Evolutionary conservation across 768 basidiomycete species (phyloP).

Genomic region (Boletus barrowsii): DNA sequence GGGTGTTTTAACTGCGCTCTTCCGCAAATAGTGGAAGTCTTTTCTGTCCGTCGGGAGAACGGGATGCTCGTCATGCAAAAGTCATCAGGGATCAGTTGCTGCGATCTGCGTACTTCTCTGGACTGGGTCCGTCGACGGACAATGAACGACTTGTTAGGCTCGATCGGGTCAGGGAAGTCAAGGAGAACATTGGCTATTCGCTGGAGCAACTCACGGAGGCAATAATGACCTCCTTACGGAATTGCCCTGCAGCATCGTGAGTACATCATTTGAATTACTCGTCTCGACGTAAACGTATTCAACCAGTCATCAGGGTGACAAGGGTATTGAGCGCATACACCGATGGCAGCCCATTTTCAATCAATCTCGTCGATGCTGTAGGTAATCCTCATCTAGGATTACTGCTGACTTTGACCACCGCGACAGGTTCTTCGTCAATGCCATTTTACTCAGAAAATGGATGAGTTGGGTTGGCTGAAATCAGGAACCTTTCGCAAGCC

Average conservation of each 20-base stretch:
- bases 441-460: slow-evolving; percentile 52
- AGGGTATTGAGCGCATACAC: slow-evolving; percentile 51
- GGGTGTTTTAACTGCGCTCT: neutral
- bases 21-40: slow-evolving; percentile 33
- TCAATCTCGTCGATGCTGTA: slow-evolving; percentile 58
- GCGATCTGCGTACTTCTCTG: slow-evolving; percentile 20
- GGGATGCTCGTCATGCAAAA: slow-evolving; percentile 27
- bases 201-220: slow-evolving; percentile 21
- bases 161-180: slow-evolving; percentile 23
- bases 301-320: slow-evolving; percentile 29
- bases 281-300: neutral
- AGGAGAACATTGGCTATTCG: slow-evolving; percentile 27
- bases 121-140: neutral
- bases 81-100: slow-evolving; percentile 28
- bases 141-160: slow-evolving; percentile 25
- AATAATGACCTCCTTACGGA: slow-evolving; percentile 16
- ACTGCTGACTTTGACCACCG: neutral
- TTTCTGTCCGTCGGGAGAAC: slow-evolving; percentile 25
- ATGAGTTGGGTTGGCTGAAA: slow-evolving; percentile 49
- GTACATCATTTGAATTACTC: neutral
- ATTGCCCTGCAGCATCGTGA: slow-evolving; percentile 24
- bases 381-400: slow-evolving; percentile 5
- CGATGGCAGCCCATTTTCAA: slow-evolving; percentile 50
- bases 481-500: slow-evolving; percentile 38
- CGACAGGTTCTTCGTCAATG: slow-evolving; percentile 54